These are phyloP conservation scores for Cercospora sojina DNA, from an alignment of 2,329 filamentous ascomycete genomes.

Conservation along the genomic window DNA sequence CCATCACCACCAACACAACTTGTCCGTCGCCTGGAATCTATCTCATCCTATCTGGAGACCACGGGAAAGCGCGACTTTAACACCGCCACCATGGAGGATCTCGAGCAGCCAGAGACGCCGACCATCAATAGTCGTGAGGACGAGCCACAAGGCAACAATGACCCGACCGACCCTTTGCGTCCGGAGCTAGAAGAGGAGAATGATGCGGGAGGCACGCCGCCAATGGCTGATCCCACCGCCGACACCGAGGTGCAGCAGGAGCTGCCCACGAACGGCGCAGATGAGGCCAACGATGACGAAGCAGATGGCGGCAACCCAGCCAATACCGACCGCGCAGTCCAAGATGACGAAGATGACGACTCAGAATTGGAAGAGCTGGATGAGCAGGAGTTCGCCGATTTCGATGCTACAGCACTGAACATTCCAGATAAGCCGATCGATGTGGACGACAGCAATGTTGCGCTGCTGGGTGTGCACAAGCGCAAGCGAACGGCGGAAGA, in stretches of 20 bases:
- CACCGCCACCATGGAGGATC: constrained; percentile 44
- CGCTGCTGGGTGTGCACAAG: constrained; percentile 62
- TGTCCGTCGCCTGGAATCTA: background rate
- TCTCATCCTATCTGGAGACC: background rate
- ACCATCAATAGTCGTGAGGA: constrained; percentile 43
- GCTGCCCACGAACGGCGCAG: constrained; percentile 26
- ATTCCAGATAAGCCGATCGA: constrained; percentile 60
- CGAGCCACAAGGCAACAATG: constrained; percentile 49
- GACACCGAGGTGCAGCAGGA: constrained; percentile 47
- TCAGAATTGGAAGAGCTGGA: constrained; percentile 63
- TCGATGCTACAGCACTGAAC: constrained; percentile 60
- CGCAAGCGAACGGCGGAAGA: constrained; percentile 63
- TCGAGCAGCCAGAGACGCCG: constrained; percentile 38
- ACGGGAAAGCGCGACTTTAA: background rate
- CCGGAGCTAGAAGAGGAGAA: constrained; percentile 53
- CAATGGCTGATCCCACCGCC: constrained; percentile 44
- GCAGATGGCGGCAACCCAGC: constrained; percentile 21
- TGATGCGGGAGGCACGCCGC: constrained; percentile 43
- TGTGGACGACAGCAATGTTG: constrained; percentile 62
- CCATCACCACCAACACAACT: background rate
- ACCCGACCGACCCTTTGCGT: constrained; percentile 47
- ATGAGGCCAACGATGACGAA: constrained; percentile 31
- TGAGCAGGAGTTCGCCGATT: constrained; percentile 64
- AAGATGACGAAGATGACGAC: constrained; percentile 57
- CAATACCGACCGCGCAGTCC: constrained; percentile 37